Conservation (phyloP, 1,284 basidiomycete genomes). For the Fomitopsis betulina region DNA sequence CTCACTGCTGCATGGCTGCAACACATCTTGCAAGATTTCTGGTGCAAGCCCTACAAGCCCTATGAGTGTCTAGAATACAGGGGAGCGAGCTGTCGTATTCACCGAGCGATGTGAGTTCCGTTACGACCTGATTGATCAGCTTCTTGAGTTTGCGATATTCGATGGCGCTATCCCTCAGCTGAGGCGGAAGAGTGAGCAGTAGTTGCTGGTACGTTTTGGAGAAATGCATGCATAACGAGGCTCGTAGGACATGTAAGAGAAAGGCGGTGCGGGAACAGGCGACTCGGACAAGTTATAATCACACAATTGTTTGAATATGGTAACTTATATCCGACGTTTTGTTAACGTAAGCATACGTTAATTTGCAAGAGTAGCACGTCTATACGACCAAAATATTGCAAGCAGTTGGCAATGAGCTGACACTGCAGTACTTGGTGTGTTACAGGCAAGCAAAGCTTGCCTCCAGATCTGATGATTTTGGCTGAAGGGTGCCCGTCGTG, state of each 20-base stretch:
- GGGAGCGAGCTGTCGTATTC: neutral
- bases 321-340: no score
- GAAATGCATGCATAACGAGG: constrained; percentile 63
- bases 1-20: constrained; percentile 19
- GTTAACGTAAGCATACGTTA: no score
- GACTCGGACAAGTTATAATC: no score
- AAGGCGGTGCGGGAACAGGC: neutral
- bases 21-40: constrained; percentile 42
- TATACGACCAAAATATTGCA: no score
- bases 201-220: constrained; percentile 74
- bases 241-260: constrained; percentile 3
- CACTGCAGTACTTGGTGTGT: no score
- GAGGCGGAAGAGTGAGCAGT: constrained; percentile 67
- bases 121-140: constrained; percentile 83
- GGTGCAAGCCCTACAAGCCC: constrained; percentile 36
- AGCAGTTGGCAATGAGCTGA: no score
- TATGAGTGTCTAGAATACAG: neutral
- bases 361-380: no score
- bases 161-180: constrained; percentile 74
- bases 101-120: constrained; percentile 78
- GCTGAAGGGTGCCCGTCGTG: no score
- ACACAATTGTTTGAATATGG: no score
- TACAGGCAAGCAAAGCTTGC: no score
- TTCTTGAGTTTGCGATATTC: constrained; percentile 93
- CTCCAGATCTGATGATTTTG: no score